Percentiles rank a stretch among this genome's conserved stretches.
phyloP scores from a whole-genome alignment of 805 yeast genomes.

The Yarrowia keelungensis region DNA sequence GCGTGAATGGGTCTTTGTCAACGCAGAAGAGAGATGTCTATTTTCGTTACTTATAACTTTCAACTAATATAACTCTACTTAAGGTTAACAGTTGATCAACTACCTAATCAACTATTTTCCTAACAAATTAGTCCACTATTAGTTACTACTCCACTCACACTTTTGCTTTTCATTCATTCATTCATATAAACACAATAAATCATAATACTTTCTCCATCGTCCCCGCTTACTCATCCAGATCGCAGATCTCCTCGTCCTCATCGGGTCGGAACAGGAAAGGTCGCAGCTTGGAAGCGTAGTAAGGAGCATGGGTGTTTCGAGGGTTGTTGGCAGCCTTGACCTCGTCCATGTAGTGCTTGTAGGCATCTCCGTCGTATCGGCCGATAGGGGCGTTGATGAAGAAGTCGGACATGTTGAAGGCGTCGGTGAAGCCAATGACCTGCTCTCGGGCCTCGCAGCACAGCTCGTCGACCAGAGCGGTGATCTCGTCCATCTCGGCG shows the following conservation, averaged over 20 bases:
- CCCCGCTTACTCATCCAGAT: slow-evolving; percentile 32
- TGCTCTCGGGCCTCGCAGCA: slow-evolving; percentile 65
- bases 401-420: slow-evolving; percentile 81
- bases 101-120: too few species aligned
- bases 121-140: background rate
- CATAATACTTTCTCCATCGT: background rate
- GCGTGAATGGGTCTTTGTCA: too few species aligned
- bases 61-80: too few species aligned
- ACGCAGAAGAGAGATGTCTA: too few species aligned
- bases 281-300: slow-evolving; percentile 52
- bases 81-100: too few species aligned
- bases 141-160: too few species aligned
- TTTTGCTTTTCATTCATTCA: too few species aligned
- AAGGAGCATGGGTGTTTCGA: slow-evolving; percentile 60
- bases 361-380: slow-evolving; percentile 78
- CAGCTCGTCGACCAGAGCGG: slow-evolving; percentile 55
- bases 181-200: background rate
- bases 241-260: slow-evolving; percentile 41
- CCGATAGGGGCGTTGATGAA: slow-evolving; percentile 86
- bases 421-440: slow-evolving; percentile 80
- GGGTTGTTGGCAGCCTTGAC: slow-evolving; percentile 63
- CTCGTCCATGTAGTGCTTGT: slow-evolving; percentile 71
- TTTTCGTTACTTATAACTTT: too few species aligned
- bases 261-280: slow-evolving; percentile 48
- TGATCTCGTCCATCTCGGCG: slow-evolving; percentile 55